Percentiles rank a stretch among this genome's conserved stretches.
These are phyloP conservation scores for Lachnellula occidentalis DNA, from an alignment of 2,329 filamentous ascomycete genomes.

Conservation along the genomic window DNA sequence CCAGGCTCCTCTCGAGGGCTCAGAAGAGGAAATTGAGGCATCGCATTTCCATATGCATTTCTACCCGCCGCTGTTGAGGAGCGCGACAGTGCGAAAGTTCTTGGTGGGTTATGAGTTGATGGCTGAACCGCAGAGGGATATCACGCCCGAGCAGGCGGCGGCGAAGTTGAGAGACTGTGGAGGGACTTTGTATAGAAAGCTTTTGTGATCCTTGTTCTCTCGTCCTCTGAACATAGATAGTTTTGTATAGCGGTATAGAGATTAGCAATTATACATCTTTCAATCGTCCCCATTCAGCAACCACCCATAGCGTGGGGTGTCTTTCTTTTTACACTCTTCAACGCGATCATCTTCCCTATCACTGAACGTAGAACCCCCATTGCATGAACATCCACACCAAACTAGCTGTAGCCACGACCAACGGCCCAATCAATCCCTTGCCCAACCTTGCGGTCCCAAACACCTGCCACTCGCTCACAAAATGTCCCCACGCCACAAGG, in stretches of 20 bases:
- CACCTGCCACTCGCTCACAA: conserved; percentile 69
- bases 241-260: conserved; percentile 6
- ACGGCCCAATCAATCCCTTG: conserved; percentile 50
- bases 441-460: conserved; percentile 70
- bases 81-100: conserved; percentile 92
- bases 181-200: conserved; percentile 76
- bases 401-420: conserved; percentile 43
- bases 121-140: conserved; percentile 96
- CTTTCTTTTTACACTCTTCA: neutral
- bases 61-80: conserved; percentile 87
- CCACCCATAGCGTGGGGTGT: neutral
- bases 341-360: conserved; percentile 11
- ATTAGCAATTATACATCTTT: conserved; percentile 4
- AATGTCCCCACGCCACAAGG: conserved; percentile 49
- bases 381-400: conserved; percentile 61
- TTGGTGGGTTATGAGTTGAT: conserved; percentile 94
- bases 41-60: conserved; percentile 97
- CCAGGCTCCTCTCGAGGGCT: conserved; percentile 83
- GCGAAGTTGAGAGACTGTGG: conserved; percentile 67
- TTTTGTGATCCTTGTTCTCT: conserved; percentile 10
- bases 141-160: conserved; percentile 93
- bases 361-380: conserved; percentile 62
- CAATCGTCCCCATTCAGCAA: neutral
- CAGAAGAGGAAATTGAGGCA: conserved; percentile 74
- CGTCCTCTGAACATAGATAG: neutral